These are phyloP conservation scores for Aureobasidium sp. DNA, from an alignment of 2,329 filamentous ascomycete genomes.

Conservation along the genomic window DNA sequence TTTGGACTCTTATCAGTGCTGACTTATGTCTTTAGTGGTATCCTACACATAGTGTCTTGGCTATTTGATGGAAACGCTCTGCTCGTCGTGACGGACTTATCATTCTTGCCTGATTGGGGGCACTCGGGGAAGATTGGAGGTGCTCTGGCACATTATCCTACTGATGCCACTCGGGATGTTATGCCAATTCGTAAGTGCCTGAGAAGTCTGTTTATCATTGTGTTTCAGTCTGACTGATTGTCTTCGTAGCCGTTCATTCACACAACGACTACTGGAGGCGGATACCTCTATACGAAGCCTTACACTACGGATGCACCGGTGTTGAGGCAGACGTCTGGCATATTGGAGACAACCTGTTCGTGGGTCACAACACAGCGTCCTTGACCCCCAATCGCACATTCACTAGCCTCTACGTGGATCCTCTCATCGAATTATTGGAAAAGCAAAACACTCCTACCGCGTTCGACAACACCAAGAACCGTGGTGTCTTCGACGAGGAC, in stretches of 20 bases:
- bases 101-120: slow-evolving; percentile 34
- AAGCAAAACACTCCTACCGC: slow-evolving; percentile 41
- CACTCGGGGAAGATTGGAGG: slow-evolving; percentile 27
- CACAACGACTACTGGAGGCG: slow-evolving; percentile 65
- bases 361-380: slow-evolving; percentile 53
- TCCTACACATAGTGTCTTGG: slow-evolving; percentile 33
- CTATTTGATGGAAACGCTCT: slow-evolving; percentile 28
- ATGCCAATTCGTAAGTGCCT: slow-evolving; percentile 35
- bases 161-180: slow-evolving; percentile 32
- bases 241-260: slow-evolving; percentile 45
- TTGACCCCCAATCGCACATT: slow-evolving; percentile 52
- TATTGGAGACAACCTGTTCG: slow-evolving; percentile 47
- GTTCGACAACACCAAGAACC: slow-evolving; percentile 35
- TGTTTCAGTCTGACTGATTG: not conserved
- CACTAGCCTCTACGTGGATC: slow-evolving; percentile 54
- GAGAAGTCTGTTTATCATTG: too few species aligned
- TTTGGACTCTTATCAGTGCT: not conserved
- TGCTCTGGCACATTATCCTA: slow-evolving; percentile 30
- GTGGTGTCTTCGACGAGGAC: slow-evolving; percentile 44
- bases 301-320: slow-evolving; percentile 50
- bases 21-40: slow-evolving; percentile 24
- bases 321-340: slow-evolving; percentile 65
- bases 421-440: slow-evolving; percentile 50
- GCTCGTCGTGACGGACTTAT: slow-evolving; percentile 21
- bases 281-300: slow-evolving; percentile 54